phyloP scores from a whole-genome alignment of 116 monocot species.

The Cymodocea nodosa region DNA sequence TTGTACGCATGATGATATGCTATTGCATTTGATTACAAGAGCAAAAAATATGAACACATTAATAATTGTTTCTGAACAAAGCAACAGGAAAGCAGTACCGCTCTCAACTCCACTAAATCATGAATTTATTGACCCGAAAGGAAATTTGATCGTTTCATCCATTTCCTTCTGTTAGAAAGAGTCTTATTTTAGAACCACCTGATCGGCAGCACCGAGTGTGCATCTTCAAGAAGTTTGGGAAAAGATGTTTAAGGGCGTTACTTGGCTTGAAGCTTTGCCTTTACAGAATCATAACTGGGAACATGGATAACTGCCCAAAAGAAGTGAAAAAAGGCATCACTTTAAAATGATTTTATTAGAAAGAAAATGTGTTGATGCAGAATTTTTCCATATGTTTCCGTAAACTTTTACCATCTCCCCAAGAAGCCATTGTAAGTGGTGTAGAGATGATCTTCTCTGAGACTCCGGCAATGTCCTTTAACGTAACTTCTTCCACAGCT shows the following conservation, averaged over 20 bases:
- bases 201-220: not conserved
- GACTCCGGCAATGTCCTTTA: constrained; percentile 61
- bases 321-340: not conserved
- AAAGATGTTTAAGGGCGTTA: constrained; percentile 3
- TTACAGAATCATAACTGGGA: constrained; percentile 80
- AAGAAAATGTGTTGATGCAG: too few species aligned
- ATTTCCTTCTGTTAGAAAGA: not conserved
- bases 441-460: constrained; percentile 78
- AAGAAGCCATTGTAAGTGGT: constrained; percentile 91
- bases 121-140: too few species aligned
- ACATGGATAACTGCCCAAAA: constrained; percentile 56
- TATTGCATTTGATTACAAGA: too few species aligned
- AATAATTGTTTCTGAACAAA: too few species aligned
- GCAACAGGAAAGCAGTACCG: too few species aligned
- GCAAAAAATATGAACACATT: too few species aligned
- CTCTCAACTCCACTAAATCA: too few species aligned
- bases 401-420: constrained; percentile 67
- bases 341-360: not conserved
- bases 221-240: not conserved
- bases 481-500: constrained; percentile 52
- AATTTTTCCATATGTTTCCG: not conserved
- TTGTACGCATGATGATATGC: too few species aligned
- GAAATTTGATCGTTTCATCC: too few species aligned
- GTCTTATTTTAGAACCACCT: not conserved
- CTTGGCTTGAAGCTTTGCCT: constrained; percentile 38